These are phyloP conservation scores for Monosporascus sp. DNA, from an alignment of 2,329 filamentous ascomycete genomes.

Conservation along the genomic window DNA sequence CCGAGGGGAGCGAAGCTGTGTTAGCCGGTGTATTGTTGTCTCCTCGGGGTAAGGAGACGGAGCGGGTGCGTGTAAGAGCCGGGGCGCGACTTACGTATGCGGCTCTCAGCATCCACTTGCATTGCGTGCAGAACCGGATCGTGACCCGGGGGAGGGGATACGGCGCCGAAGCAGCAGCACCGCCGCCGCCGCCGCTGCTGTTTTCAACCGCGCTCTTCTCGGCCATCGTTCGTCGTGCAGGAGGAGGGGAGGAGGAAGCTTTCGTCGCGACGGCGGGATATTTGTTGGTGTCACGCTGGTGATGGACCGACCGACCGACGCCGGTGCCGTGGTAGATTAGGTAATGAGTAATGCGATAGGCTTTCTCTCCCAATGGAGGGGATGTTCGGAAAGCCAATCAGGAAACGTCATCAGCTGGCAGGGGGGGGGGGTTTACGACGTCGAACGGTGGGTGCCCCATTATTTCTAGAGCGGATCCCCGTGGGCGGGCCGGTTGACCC, in stretches of 20 bases:
- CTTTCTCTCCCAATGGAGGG: too few species aligned
- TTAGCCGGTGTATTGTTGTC: not conserved
- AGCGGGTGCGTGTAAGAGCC: not conserved
- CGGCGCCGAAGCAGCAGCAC: conserved; percentile 14
- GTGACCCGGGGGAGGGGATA: conserved; percentile 63
- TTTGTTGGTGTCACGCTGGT: too few species aligned
- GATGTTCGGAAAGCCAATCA: too few species aligned
- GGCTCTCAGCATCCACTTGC: conserved; percentile 83
- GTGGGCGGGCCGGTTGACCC: too few species aligned
- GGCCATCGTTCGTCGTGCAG: not conserved
- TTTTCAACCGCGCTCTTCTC: not conserved
- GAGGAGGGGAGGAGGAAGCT: not conserved
- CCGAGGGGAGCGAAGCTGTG: not conserved
- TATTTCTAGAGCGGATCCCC: too few species aligned
- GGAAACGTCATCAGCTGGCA: too few species aligned
- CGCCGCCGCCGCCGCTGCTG: not conserved
- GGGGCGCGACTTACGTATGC: conserved; percentile 61
- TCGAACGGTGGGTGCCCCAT: too few species aligned
- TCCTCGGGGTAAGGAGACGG: not conserved
- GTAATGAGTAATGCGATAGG: too few species aligned
- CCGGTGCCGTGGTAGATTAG: too few species aligned
- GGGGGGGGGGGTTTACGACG: too few species aligned
- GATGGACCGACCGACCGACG: too few species aligned
- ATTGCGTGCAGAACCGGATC: conserved; percentile 93
- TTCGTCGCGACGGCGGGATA: not conserved